These are phyloP conservation scores for Auxenochlorella protothecoides DNA, from an alignment of 139 green algal genomes.

Conservation along the genomic window DNA sequence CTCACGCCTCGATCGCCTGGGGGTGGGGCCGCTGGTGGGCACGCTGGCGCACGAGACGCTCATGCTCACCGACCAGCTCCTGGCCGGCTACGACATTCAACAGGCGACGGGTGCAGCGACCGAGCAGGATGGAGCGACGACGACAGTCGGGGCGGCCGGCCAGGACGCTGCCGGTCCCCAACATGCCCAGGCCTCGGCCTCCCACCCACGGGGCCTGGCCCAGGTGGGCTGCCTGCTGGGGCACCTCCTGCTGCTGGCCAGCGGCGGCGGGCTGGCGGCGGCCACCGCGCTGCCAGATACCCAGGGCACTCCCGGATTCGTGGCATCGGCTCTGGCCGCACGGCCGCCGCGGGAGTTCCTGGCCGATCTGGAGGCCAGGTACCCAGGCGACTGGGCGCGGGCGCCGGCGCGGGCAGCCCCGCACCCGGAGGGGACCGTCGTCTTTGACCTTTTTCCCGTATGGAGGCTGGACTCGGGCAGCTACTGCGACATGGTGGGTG, in stretches of 20 bases:
- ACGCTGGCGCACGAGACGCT: slow-evolving; percentile 61
- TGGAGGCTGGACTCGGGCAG: slow-evolving; percentile 41
- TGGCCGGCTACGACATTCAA: slow-evolving; percentile 32
- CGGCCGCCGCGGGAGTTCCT: slow-evolving; percentile 30
- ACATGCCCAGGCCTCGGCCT: background rate
- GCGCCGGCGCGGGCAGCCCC: slow-evolving; percentile 2
- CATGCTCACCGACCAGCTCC: slow-evolving; percentile 41
- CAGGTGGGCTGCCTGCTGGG: slow-evolving; percentile 37
- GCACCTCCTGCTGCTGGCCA: slow-evolving; percentile 48
- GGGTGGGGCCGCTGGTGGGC: slow-evolving; percentile 35
- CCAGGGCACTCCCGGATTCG: slow-evolving; percentile 35
- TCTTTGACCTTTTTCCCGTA: slow-evolving; percentile 50
- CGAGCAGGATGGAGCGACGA: background rate
- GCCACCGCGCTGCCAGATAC: slow-evolving; percentile 51
- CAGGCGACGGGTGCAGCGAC: slow-evolving; percentile 1
- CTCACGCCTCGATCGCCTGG: background rate
- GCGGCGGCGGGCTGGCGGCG: slow-evolving; percentile 9
- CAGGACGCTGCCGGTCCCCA: background rate
- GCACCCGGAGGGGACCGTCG: slow-evolving; percentile 10
- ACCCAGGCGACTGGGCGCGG: slow-evolving; percentile 9
- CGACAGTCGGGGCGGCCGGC: background rate
- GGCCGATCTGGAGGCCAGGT: slow-evolving; percentile 23
- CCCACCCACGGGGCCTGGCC: slow-evolving; percentile 1
- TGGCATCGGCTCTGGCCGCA: slow-evolving; percentile 25
- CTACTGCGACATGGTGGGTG: slow-evolving; percentile 21